Evolutionary conservation across 202 grass and related monocot species (phyloP).

Genomic region (Cymbopogon flexuosus): DNA sequence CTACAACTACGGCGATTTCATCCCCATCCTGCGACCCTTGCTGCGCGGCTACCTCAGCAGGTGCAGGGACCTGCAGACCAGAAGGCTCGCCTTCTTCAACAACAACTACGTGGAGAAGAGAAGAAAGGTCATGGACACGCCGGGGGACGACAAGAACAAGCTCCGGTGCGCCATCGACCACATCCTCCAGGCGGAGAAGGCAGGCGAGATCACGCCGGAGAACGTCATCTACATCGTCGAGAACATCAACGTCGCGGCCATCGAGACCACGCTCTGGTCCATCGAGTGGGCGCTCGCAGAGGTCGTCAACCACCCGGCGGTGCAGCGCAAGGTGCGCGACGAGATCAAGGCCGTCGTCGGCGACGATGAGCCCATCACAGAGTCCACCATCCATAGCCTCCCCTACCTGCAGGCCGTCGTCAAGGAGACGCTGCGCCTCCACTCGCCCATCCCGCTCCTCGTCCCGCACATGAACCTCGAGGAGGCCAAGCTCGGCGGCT

Average conservation of each 20-base stretch:
- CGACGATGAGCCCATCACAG: neutral
- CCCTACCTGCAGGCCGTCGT: neutral
- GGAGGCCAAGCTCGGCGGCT: neutral
- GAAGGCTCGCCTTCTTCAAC: slow-evolving; percentile 67
- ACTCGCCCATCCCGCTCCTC: neutral
- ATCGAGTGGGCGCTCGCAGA: neutral
- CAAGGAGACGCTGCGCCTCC: neutral
- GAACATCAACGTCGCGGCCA: neutral
- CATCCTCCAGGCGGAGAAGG: neutral
- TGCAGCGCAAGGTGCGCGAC: neutral
- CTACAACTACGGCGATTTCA: slow-evolving; percentile 72
- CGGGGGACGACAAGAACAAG: slow-evolving; percentile 1
- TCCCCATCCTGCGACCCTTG: slow-evolving; percentile 64
- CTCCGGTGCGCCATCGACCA: neutral
- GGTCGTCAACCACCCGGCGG: neutral
- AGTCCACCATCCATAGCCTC: neutral
- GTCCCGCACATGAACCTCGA: neutral
- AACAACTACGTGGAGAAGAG: slow-evolving; percentile 66
- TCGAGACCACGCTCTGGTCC: neutral
- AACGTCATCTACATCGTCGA: neutral
- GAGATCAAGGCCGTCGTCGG: neutral
- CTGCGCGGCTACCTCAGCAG: slow-evolving; percentile 59
- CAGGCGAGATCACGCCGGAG: neutral
- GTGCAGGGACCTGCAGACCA: slow-evolving; percentile 44
- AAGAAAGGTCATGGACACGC: slow-evolving; percentile 47